phyloP scores from a whole-genome alignment of 140 eudicot species.

The Flaveria floridana region DNA sequence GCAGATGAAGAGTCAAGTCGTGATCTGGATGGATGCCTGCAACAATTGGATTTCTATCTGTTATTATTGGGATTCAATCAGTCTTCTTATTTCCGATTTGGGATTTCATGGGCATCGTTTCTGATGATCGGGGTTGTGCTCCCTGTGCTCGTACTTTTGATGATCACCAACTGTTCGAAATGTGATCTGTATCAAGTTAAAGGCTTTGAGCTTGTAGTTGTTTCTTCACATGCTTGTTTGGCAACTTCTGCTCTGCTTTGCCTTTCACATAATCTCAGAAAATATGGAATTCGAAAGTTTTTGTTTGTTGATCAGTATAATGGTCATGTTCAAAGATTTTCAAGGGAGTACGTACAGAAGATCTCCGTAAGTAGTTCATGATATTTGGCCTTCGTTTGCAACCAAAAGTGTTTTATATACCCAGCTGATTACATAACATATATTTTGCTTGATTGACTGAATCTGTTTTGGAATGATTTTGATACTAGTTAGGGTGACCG shows the following conservation, averaged over 20 bases:
- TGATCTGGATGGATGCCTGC: conserved; percentile 52
- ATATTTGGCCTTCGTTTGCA: neutral
- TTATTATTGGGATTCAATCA: conserved; percentile 62
- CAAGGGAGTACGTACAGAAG: conserved; percentile 48
- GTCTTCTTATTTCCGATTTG: conserved; percentile 38
- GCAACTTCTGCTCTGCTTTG: conserved; percentile 76
- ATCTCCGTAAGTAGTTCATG: conserved; percentile 50
- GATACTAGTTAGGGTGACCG: conserved; percentile 12
- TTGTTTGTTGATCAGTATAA: conserved; percentile 76
- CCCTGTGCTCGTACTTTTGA: conserved; percentile 50
- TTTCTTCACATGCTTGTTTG: conserved; percentile 65
- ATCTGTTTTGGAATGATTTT: conserved; percentile 11
- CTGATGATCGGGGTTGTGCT: conserved; percentile 50
- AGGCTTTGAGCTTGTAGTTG: conserved; percentile 65
- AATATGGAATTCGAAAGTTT: conserved; percentile 71
- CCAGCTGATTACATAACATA: conserved; percentile 18
- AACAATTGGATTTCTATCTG: conserved; percentile 43
- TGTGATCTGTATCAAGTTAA: conserved; percentile 67
- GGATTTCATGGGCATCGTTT: conserved; percentile 62
- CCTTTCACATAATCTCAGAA: conserved; percentile 69
- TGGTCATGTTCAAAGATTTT: conserved; percentile 63
- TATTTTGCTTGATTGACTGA: neutral
- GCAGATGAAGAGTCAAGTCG: conserved; percentile 27
- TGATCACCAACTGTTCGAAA: conserved; percentile 49
- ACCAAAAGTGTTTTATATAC: too few relatives aligned